These are phyloP conservation scores for Pneumocystis jirovecii DNA, from an alignment of 1,139 yeast genomes.

Conservation along the genomic window DNA sequence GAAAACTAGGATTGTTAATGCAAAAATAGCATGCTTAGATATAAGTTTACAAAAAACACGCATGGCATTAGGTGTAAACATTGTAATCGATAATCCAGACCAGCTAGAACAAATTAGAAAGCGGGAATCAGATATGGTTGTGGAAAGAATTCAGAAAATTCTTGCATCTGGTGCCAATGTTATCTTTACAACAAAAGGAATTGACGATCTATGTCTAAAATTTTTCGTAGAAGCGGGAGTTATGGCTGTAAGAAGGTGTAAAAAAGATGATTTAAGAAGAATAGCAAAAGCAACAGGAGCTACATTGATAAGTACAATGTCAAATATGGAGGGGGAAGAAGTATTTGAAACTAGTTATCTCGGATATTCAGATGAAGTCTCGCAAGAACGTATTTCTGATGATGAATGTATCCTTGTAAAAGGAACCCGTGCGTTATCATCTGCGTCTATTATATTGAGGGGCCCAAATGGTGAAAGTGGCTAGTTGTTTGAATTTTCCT, in stretches of 20 bases:
- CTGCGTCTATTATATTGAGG: constrained; percentile 81
- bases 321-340: constrained; percentile 95
- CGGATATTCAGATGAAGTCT: constrained; percentile 86
- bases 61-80: constrained; percentile 98
- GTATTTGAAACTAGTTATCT: constrained; percentile 76
- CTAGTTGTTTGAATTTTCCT: background rate
- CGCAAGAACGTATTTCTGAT: constrained; percentile 82
- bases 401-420: constrained; percentile 92
- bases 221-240: constrained; percentile 91
- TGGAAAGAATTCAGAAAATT: constrained; percentile 78
- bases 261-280: constrained; percentile 89
- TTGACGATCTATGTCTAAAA: constrained; percentile 89
- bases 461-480: constrained; percentile 59
- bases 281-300: constrained; percentile 98
- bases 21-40: constrained; percentile 86
- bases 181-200: constrained; percentile 91
- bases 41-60: constrained; percentile 88
- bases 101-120: constrained; percentile 90
- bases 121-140: constrained; percentile 80
- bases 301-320: constrained; percentile 67
- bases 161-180: constrained; percentile 92
- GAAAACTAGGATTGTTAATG: constrained; percentile 57
- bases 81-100: constrained; percentile 93
- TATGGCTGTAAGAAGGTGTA: constrained; percentile 96
- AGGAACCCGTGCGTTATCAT: constrained; percentile 87